Base-by-base conservation (phyloP, 768 basidiomycete species). In the Trichaptum fuscoviolaceum region DNA sequence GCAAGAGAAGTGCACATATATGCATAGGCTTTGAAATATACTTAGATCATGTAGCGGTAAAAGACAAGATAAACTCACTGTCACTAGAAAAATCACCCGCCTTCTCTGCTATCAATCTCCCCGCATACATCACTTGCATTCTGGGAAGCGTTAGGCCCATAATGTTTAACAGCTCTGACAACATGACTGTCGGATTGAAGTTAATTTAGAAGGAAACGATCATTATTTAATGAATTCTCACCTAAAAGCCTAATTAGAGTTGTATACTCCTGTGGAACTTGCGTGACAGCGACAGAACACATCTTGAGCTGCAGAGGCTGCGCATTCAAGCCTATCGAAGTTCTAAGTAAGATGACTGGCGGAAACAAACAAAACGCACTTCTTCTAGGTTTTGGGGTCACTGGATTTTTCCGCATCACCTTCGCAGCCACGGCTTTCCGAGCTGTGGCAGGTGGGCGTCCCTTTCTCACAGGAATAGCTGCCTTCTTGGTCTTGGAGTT, bases 1-100 rank as follows among this genome's bases (percentile, higher is more conserved):
- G 91, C 95, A 7, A 96, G 83, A 58, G 89, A 85, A 1, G 88
- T 78, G 1, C 91, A 95, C 1, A 85, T 77, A 0, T 75, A 75
- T 23, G 91, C 79, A 73, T 87, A 93, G 15, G 80, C 90, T 92
- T 69, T 63, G 35, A n/a, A 18, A 70, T 52, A 70, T 52, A 64
- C 42, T 52, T 62, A 52, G 20, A 52, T 52, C 2, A 52, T 12
- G 42, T 12, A 6, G 15, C 20, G 20, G 42, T 2, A 52, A 52
- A 0, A 9, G 34, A 63, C 26, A 66, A 59, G 52, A 2, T 36
- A 57, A 10, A 74, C 79, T 64, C 67, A 90, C 90, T 79, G 78
- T 87, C 80, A 65, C 78, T 78, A 0, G 79, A 73, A 20, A 74
- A 66, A 52, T 52, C 3, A 12, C 42, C 42, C 3, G 20, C 20